Conservation (phyloP, 2,329 filamentous ascomycete species). For the Exophiala aquamarina region DNA sequence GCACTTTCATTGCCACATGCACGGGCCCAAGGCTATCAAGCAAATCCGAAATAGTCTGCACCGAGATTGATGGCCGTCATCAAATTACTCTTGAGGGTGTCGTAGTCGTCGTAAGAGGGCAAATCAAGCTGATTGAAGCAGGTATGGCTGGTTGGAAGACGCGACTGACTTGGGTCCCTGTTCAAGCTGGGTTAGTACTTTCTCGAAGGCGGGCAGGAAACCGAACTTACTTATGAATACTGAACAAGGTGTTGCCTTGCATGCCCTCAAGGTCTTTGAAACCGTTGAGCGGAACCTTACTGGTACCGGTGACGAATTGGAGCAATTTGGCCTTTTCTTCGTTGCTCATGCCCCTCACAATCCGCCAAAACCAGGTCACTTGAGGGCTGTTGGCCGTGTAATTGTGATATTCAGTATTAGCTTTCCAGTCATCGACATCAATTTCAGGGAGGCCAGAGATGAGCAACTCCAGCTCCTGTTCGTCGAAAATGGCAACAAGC, state of each 20-base stretch:
- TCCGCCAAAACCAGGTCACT: conserved; percentile 99
- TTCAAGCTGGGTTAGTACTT: conserved; percentile 7
- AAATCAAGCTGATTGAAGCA: conserved; percentile 99
- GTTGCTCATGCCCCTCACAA: conserved; percentile 95
- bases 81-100: conserved; percentile 79
- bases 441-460: conserved; percentile 98
- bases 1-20: not conserved
- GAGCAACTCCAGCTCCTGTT: conserved; percentile 92
- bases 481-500: conserved; percentile 94
- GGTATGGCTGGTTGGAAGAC: conserved; percentile 92
- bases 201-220: not conserved
- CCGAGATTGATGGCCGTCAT: conserved; percentile 97
- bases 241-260: conserved; percentile 98
- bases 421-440: conserved; percentile 98
- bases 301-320: conserved; percentile 97
- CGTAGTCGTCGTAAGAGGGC: conserved; percentile 96
- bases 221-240: conserved; percentile 73
- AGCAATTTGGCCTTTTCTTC: conserved; percentile 96
- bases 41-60: conserved; percentile 74
- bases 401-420: conserved; percentile 98
- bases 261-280: conserved; percentile 99
- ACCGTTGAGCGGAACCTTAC: conserved; percentile 95
- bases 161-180: conserved; percentile 63
- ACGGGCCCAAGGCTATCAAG: conserved; percentile 9
- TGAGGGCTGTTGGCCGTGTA: conserved; percentile 92